Percentiles rank a stretch among this genome's conserved stretches.
Conservation (phyloP, 2,329 filamentous ascomycete species). For the Herpomyces periplanetae region DNA sequence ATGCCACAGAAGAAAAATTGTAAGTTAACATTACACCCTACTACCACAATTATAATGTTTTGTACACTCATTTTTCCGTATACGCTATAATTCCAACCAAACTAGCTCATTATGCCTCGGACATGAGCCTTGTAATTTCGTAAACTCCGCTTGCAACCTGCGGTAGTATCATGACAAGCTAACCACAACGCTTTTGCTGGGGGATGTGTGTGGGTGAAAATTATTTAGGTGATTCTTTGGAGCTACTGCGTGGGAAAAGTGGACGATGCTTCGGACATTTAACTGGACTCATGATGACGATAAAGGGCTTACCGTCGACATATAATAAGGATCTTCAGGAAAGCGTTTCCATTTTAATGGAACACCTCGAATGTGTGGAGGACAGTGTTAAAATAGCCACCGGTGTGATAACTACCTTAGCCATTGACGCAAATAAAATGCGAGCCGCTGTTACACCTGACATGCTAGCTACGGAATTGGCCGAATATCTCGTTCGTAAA, state of each 20-base stretch:
- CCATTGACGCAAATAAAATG: slow-evolving; percentile 32
- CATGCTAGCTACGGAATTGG: slow-evolving; percentile 26
- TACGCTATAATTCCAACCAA: too few relatives aligned
- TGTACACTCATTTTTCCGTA: too few relatives aligned
- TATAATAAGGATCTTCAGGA: slow-evolving; percentile 89
- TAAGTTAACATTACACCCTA: too few relatives aligned
- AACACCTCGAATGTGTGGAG: slow-evolving; percentile 38
- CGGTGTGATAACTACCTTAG: slow-evolving; percentile 34
- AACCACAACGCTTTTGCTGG: too few relatives aligned
- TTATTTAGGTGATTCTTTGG: slow-evolving; percentile 33
- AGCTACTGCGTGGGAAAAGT: slow-evolving; percentile 34
- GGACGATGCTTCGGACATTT: slow-evolving; percentile 43
- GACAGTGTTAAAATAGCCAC: slow-evolving; percentile 51
- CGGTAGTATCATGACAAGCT: too few relatives aligned
- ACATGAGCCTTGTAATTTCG: too few relatives aligned
- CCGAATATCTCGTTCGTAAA: slow-evolving; percentile 11
- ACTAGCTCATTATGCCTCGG: too few relatives aligned
- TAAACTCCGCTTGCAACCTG: too few relatives aligned
- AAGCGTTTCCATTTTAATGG: slow-evolving; percentile 44
- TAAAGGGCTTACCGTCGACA: slow-evolving; percentile 33
- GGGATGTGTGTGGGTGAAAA: too few relatives aligned
- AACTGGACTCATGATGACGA: slow-evolving; percentile 34
- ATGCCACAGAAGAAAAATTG: slow-evolving; percentile 58
- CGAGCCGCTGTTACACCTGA: slow-evolving; percentile 32
- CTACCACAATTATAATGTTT: too few relatives aligned